Evolutionary conservation across 495 filamentous ascomycete species (phyloP).

Genomic region (Hypomontagnella submonticulosa): DNA sequence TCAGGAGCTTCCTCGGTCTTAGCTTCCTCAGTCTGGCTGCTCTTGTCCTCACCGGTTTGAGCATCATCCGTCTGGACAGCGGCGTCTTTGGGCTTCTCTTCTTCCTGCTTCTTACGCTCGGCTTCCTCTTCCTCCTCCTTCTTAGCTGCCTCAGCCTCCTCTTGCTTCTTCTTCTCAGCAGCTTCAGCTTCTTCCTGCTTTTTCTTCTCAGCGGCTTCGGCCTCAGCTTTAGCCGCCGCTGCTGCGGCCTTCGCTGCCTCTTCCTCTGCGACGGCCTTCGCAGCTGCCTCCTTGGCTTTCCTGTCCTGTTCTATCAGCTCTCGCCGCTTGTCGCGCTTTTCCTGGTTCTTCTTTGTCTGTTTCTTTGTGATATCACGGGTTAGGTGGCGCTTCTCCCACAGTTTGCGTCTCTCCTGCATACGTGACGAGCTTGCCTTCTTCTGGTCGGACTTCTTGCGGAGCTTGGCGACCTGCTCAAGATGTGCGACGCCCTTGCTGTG

Average conservation of each 20-base stretch:
- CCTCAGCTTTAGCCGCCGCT: conserved; percentile 42
- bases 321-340: conserved; percentile 61
- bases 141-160: conserved; percentile 37
- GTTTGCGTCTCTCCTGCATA: conserved; percentile 54
- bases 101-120: conserved; percentile 50
- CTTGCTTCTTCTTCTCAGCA: conserved; percentile 48
- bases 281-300: conserved; percentile 55
- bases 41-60: conserved; percentile 41
- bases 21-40: conserved; percentile 43
- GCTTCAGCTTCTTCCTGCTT: conserved; percentile 42
- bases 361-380: conserved; percentile 51
- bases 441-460: conserved; percentile 59
- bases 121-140: conserved; percentile 40
- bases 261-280: conserved; percentile 51
- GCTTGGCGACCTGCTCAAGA: conserved; percentile 68
- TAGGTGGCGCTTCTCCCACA: conserved; percentile 62
- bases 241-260: conserved; percentile 57
- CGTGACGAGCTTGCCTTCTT: conserved; percentile 61
- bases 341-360: conserved; percentile 50
- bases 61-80: conserved; percentile 52
- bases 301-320: conserved; percentile 59
- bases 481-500: conserved; percentile 79
- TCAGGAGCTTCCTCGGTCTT: conserved; percentile 16
- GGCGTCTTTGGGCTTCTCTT: conserved; percentile 53
- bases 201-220: conserved; percentile 50